Percentiles rank a stretch among this genome's conserved stretches.
These are phyloP conservation scores for Malassezia dermatis DNA, from an alignment of 1,284 basidiomycete species.

Conservation along the genomic window DNA sequence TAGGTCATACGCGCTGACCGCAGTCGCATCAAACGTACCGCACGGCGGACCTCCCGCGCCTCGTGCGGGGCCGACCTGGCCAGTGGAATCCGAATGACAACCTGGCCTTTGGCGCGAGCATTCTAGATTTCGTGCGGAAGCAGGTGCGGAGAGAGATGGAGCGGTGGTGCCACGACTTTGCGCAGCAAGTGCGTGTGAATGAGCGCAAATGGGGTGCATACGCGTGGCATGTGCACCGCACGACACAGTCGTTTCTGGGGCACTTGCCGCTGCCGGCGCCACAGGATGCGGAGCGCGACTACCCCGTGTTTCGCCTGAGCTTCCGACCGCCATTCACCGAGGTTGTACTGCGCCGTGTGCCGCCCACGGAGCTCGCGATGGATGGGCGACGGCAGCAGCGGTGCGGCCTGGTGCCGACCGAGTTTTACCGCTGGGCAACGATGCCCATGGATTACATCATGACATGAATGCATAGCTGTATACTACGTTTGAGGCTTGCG, in stretches of 20 bases:
- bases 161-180: neutral
- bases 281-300: conserved; percentile 4
- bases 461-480: neutral
- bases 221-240: conserved; percentile 16
- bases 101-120: conserved; percentile 62
- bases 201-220: conserved; percentile 5
- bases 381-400: conserved; percentile 14
- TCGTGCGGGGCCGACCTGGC: conserved; percentile 53
- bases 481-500: neutral
- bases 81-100: conserved; percentile 69
- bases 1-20: neutral
- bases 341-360: conserved; percentile 13
- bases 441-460: conserved; percentile 2
- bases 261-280: conserved; percentile 6
- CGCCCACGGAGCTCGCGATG: conserved; percentile 5
- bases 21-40: conserved; percentile 39
- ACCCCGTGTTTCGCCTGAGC: conserved; percentile 30
- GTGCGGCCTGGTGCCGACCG: conserved; percentile 14
- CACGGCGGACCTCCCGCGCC: conserved; percentile 46
- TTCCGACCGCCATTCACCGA: conserved; percentile 27
- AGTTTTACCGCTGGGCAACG: conserved; percentile 15
- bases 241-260: conserved; percentile 5
- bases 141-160: conserved; percentile 11
- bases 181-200: neutral
- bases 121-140: conserved; percentile 56